Base-by-base conservation (phyloP, 495 filamentous ascomycete species). In the Cryomyces minteri region DNA sequence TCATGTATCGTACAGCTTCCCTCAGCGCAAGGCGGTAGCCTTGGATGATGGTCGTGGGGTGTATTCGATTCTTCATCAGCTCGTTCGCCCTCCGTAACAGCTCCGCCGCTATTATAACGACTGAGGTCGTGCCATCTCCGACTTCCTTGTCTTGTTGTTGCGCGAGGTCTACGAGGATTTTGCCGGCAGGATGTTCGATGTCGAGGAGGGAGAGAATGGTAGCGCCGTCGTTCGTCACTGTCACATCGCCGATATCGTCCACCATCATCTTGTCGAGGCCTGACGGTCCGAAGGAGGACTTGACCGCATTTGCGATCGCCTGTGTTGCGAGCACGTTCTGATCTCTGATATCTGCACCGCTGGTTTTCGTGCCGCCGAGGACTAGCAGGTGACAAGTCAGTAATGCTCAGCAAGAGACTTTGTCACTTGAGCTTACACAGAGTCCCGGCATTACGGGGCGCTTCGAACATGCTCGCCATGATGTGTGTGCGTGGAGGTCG, bases 181-280 rank as follows among this genome's bases (percentile, higher is more conserved):
- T 96, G 56, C 90, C 90, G 34, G 90, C 92, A 41, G 90, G 90
- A 63, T 99, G 88, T 59, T 96, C 88, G 52, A 99, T 84, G 62
- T 94, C 90, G 52, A 99, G 71, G 54, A 99, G 69, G 62, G 78
- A 82, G 48, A 99, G 72, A 53, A 99, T 99, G 28, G 90, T 99
- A 41, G 90, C 90, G 49, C 90, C 90, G 62, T 99, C 90, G 66
- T 99, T 99, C 40, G 90, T 99, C 46, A 99, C 90, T 43, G 92
- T 96, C 41, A 99, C 90, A 73, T 99, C 90, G 55, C 90, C 90
- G 61, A 96, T 96, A 58, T 99, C 90, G 64, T 99, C 90, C 58
- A 99, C 92, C 92, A 99, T 96, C 92, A 99, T 96, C 74, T 99
- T 99, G 59, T 99, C 90, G 52, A 99, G 68, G 32, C 90, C 90